These are phyloP conservation scores for Scleromitrula shiraiana DNA, from an alignment of 2,329 filamentous ascomycete genomes.

Conservation along the genomic window DNA sequence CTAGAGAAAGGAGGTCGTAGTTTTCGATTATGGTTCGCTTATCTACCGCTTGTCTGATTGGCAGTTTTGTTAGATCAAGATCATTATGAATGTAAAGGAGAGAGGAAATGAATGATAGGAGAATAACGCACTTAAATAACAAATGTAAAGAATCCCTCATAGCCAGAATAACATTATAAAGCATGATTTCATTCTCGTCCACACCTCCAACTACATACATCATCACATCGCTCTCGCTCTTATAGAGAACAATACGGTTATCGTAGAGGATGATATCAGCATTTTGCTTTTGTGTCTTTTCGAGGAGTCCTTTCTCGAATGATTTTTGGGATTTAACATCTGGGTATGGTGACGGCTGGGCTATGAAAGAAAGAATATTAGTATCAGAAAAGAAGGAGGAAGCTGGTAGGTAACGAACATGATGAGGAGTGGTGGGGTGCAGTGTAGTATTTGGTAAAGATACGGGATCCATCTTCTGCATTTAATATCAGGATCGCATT, in stretches of 20 bases:
- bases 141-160: constrained; percentile 84
- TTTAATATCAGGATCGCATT: constrained; percentile 73
- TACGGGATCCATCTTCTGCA: constrained; percentile 80
- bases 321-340: constrained; percentile 89
- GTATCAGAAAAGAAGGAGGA: constrained; percentile 41
- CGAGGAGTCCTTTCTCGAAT: constrained; percentile 90
- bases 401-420: constrained; percentile 21
- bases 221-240: constrained; percentile 96
- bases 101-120: not conserved
- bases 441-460: constrained; percentile 91
- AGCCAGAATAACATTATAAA: constrained; percentile 92
- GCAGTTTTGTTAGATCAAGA: not conserved
- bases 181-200: constrained; percentile 93
- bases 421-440: constrained; percentile 49
- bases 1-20: constrained; percentile 90
- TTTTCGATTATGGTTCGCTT: constrained; percentile 98
- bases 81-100: not conserved
- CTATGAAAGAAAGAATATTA: not conserved
- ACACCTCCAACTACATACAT: constrained; percentile 84
- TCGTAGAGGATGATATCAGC: constrained; percentile 97
- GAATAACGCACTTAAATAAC: constrained; percentile 68
- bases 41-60: constrained; percentile 77
- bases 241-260: constrained; percentile 93
- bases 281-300: constrained; percentile 93
- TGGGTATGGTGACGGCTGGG: constrained; percentile 64